A percentile compares a stretch with the other conserved stretches of the same genome.
Evolutionary conservation across 2,329 filamentous ascomycete species (phyloP).

Genomic region (Nakataea oryzae): DNA sequence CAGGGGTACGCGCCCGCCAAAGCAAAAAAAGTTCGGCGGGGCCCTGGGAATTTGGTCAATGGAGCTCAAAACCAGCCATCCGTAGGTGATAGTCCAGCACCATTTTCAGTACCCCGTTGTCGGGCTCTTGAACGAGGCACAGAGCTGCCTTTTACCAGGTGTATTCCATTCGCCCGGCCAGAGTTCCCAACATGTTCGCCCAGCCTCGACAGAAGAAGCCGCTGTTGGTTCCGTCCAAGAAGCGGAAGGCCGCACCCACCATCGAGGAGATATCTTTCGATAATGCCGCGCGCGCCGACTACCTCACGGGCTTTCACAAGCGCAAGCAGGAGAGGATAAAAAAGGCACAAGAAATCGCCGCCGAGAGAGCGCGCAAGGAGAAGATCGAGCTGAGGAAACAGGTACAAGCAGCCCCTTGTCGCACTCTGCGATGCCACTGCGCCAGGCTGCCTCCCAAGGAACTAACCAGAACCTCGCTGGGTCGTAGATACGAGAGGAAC

Average conservation of each 20-base stretch:
- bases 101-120: neutral
- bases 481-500: constrained; percentile 66
- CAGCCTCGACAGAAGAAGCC: constrained; percentile 49
- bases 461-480: neutral
- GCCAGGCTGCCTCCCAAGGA: neutral
- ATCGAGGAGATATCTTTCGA: constrained; percentile 85
- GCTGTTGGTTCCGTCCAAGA: constrained; percentile 53
- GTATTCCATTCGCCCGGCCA: neutral
- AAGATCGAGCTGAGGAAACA: constrained; percentile 63
- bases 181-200: constrained; percentile 28
- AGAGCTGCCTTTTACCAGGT: too few relatives aligned
- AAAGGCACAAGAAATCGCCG: constrained; percentile 71
- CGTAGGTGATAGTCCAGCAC: neutral
- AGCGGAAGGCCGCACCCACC: constrained; percentile 47
- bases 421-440: neutral
- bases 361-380: constrained; percentile 67
- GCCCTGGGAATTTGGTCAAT: neutral
- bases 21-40: constrained; percentile 3
- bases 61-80: neutral
- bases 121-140: neutral
- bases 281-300: constrained; percentile 67
- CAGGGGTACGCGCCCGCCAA: neutral
- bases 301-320: constrained; percentile 93
- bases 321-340: constrained; percentile 80
- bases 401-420: constrained; percentile 25